Conservation (phyloP, 192 early-diverging fungal species). For the Coemansia sp. region DNA sequence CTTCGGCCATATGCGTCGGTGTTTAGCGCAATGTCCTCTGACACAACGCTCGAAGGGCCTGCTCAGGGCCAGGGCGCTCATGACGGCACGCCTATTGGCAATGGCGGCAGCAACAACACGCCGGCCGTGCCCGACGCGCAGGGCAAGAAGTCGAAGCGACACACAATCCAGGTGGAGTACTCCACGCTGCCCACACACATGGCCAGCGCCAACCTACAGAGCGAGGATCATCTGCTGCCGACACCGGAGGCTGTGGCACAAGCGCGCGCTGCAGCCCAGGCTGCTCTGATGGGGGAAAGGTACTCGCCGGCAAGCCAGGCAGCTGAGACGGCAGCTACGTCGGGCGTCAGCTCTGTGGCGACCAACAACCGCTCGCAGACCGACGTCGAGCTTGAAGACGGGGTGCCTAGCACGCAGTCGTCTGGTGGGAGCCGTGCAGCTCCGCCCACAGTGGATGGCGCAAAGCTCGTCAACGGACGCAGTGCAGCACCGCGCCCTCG, state of each 20-base stretch:
- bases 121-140: conserved; percentile 44
- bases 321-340: conserved; percentile 16
- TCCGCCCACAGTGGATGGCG: background rate
- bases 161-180: conserved; percentile 65
- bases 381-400: conserved; percentile 23
- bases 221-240: conserved; percentile 20
- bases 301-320: background rate
- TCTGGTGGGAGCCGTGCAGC: conserved; percentile 1
- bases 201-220: conserved; percentile 15
- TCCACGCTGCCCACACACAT: conserved; percentile 15
- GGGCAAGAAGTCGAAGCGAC: conserved; percentile 57
- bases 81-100: conserved; percentile 6
- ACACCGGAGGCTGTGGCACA: conserved; percentile 43
- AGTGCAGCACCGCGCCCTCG: conserved; percentile 38
- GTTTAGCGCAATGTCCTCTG: conserved; percentile 33
- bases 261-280: conserved; percentile 50
- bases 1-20: conserved; percentile 55
- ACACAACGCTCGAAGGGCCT: background rate
- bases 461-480: background rate
- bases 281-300: conserved; percentile 43
- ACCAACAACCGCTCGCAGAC: conserved; percentile 37
- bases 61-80: conserved; percentile 24
- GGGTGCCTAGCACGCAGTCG: conserved; percentile 4
- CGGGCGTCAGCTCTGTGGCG: conserved; percentile 29
- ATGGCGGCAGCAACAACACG: conserved; percentile 24